Base-by-base conservation (phyloP, 495 filamentous ascomycete species). In the Penicillium diatomitis region DNA sequence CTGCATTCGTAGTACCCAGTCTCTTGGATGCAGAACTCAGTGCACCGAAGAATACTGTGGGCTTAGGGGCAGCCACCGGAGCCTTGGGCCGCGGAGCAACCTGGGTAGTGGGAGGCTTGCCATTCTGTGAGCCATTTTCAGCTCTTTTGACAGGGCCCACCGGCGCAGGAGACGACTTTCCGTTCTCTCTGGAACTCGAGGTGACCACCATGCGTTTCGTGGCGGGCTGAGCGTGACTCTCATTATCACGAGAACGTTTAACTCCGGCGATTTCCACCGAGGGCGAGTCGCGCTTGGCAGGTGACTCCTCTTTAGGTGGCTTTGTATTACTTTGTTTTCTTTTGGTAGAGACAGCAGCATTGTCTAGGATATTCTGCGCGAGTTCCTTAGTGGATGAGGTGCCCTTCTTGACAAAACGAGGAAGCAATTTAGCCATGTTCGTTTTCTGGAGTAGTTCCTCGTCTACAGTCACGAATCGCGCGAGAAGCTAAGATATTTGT, bases 401-500 rank as follows among this genome's bases (percentile, higher is more conserved):
- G 4, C 86, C 84, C 48, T 80, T 80, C 60, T 85, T 86, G 28
- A 76, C 67, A 39, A 86, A 79, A 42, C 80, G 77, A 4, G 78
- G 76, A 3, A 82, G 64, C 8, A 85, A 62, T 46, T 79, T 82
- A 31, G 78, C 71, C 36, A 92, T 69, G 54, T 90, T 90, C 12
- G 81, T 80, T 48, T 77, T 82, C 45, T 80, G 73, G 20, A 87
- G 69, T 4, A 81, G 54, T 12, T 80, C 77, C 46, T 78, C 76
- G 45, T 79, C 80, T 63, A 86, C 73, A 3, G 75, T 85, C 7
- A 78, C 72, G 55, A 87, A 85, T 7, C 72, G 71, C 1, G 77
- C 67, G 51, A 91, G 69, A 30, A 91, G 65, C 75, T 83, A 46
- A 6, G 53, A 46, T 30, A 20, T 3, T 29, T 11, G 38, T 69